phyloP scores from a whole-genome alignment of 768 basidiomycete genomes.

The Pisolithus tinctorius region DNA sequence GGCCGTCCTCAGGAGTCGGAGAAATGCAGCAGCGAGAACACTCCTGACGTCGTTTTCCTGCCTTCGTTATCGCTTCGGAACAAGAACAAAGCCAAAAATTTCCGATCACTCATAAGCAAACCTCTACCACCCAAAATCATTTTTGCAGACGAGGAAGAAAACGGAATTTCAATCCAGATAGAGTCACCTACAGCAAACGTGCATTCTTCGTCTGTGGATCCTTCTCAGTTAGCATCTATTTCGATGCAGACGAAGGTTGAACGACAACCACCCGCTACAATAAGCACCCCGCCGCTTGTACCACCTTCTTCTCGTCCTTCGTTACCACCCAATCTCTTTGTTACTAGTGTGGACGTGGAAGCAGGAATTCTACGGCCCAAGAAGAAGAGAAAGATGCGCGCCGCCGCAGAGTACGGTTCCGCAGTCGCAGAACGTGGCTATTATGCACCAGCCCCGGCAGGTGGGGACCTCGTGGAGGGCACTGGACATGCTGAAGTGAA shows the following conservation, averaged over 20 bases:
- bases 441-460: not conserved
- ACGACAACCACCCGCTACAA: constrained; percentile 2
- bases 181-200: not conserved
- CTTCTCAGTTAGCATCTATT: not conserved
- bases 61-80: constrained; percentile 50
- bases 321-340: constrained; percentile 58
- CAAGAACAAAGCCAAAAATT: constrained; percentile 71
- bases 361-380: constrained; percentile 30
- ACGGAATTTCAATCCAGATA: not conserved
- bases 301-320: constrained; percentile 58
- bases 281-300: constrained; percentile 33
- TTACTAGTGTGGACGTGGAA: constrained; percentile 69
- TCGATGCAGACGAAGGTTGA: not conserved
- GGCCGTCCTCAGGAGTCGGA: too few species aligned
- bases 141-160: constrained; percentile 30
- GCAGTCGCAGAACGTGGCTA: constrained; percentile 9
- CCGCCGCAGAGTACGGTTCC: constrained; percentile 28
- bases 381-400: constrained; percentile 28
- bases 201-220: not conserved
- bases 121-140: constrained; percentile 46
- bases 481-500: not conserved
- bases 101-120: constrained; percentile 44
- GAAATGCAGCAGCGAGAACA: constrained; percentile 2
- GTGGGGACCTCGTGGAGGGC: not conserved
- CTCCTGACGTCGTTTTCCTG: constrained; percentile 13